Conservation (phyloP, 2,329 filamentous ascomycete species). For the Remersonia thermophila region DNA sequence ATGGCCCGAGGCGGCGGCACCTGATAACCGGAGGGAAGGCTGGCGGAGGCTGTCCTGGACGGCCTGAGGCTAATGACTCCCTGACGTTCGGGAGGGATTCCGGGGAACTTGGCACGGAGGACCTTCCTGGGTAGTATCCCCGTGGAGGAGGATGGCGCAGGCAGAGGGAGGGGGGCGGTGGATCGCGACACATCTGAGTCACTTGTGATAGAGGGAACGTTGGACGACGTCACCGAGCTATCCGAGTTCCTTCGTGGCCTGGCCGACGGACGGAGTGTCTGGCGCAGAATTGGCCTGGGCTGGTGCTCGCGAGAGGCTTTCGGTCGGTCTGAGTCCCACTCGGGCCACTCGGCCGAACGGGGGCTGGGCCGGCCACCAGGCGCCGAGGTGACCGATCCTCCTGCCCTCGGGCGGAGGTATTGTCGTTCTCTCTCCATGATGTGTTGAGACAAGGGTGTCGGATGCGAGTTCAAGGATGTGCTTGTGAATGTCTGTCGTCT, state of each 20-base stretch:
- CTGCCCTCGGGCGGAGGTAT: slow-evolving; percentile 16
- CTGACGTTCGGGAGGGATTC: slow-evolving; percentile 14
- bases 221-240: slow-evolving; percentile 18
- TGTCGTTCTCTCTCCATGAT: slow-evolving; percentile 16
- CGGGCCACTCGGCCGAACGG: slow-evolving; percentile 15
- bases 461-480: not conserved
- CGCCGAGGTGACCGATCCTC: slow-evolving; percentile 10
- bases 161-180: not conserved
- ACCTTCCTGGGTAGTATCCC: slow-evolving; percentile 16
- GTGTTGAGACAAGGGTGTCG: not conserved
- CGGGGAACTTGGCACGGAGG: slow-evolving; percentile 18
- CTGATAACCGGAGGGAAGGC: slow-evolving; percentile 11
- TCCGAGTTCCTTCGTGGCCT: slow-evolving; percentile 18
- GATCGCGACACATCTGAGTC: slow-evolving; percentile 13
- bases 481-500: not conserved
- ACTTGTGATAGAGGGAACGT: slow-evolving; percentile 12
- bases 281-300: slow-evolving; percentile 16
- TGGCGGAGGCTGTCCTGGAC: slow-evolving; percentile 13
- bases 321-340: slow-evolving; percentile 11
- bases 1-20: slow-evolving; percentile 15
- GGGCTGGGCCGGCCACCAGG: slow-evolving; percentile 10
- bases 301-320: slow-evolving; percentile 4
- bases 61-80: slow-evolving; percentile 15
- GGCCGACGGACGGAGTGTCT: slow-evolving; percentile 9
- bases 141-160: slow-evolving; percentile 5